Conservation (phyloP, 1,284 basidiomycete species). For the Cryptococcus sp. region DNA sequence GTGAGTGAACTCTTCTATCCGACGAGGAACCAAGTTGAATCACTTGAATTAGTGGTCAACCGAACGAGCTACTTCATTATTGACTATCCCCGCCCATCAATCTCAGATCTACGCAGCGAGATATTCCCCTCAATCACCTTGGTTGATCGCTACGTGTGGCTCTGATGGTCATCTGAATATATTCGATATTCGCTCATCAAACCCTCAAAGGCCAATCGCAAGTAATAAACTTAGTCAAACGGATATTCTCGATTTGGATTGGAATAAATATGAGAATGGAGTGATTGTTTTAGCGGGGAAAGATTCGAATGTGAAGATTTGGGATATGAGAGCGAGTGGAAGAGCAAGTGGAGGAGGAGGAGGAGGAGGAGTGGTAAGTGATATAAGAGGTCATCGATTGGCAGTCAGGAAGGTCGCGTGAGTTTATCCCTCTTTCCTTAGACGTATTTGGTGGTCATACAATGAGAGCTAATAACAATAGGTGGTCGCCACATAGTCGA, state of each 20-base stretch:
- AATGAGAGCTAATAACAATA: not conserved
- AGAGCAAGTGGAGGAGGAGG: not conserved
- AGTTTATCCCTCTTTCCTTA: not conserved
- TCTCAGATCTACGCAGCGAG: conserved; percentile 74
- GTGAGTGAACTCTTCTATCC: conserved; percentile 54
- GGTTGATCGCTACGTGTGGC: conserved; percentile 73
- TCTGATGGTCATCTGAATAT: conserved; percentile 76
- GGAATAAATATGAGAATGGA: conserved; percentile 55
- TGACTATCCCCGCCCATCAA: conserved; percentile 65
- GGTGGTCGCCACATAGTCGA: conserved; percentile 56
- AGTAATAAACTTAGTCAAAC: conserved; percentile 9
- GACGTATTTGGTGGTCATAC: not conserved
- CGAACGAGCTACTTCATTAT: conserved; percentile 67
- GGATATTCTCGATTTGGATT: conserved; percentile 49
- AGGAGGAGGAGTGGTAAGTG: conserved; percentile 11
- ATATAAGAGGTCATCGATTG: conserved; percentile 49
- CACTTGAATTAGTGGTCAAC: conserved; percentile 69
- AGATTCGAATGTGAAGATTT: conserved; percentile 50
- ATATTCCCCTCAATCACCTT: conserved; percentile 86
- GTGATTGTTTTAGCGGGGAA: conserved; percentile 52
- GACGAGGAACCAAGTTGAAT: not conserved
- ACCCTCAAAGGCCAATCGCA: conserved; percentile 5
- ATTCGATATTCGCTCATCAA: conserved; percentile 66
- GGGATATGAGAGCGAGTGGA: conserved; percentile 41
- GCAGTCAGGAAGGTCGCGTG: conserved; percentile 51